Evolutionary conservation across 2,329 filamentous ascomycete species (phyloP).

Genomic region (Penicillium griseofulvum): DNA sequence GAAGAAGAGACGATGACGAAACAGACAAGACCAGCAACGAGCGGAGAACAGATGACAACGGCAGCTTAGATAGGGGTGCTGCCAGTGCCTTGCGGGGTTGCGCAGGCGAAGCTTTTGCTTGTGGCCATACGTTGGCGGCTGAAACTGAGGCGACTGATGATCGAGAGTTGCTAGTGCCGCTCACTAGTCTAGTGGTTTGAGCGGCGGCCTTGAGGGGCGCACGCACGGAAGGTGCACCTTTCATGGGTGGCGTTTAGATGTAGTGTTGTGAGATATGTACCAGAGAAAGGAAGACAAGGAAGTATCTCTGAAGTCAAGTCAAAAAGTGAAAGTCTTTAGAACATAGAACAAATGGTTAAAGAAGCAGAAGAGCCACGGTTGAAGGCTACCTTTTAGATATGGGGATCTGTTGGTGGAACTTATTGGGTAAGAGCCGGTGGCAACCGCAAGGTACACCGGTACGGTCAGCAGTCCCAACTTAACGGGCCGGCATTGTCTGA

Average conservation of each 20-base stretch:
- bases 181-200: constrained; percentile 27
- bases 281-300: neutral
- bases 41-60: constrained; percentile 38
- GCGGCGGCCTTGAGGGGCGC: constrained; percentile 15
- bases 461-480: constrained; percentile 15
- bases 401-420: constrained; percentile 1
- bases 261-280: neutral
- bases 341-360: neutral
- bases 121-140: constrained; percentile 22
- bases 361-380: constrained; percentile 6
- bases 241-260: constrained; percentile 22
- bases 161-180: constrained; percentile 33
- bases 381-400: constrained; percentile 8
- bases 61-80: constrained; percentile 37
- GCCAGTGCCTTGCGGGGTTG: constrained; percentile 24
- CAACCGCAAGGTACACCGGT: constrained; percentile 25
- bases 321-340: neutral
- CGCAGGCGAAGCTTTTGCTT: constrained; percentile 19
- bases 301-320: neutral
- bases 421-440: constrained; percentile 21
- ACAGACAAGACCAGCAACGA: constrained; percentile 39
- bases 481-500: constrained; percentile 6
- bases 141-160: constrained; percentile 32
- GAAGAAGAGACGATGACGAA: constrained; percentile 52
- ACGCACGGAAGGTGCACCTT: constrained; percentile 30